These are phyloP conservation scores for Lachancea thermotolerans DNA, from an alignment of 805 yeast genomes.

Conservation along the genomic window DNA sequence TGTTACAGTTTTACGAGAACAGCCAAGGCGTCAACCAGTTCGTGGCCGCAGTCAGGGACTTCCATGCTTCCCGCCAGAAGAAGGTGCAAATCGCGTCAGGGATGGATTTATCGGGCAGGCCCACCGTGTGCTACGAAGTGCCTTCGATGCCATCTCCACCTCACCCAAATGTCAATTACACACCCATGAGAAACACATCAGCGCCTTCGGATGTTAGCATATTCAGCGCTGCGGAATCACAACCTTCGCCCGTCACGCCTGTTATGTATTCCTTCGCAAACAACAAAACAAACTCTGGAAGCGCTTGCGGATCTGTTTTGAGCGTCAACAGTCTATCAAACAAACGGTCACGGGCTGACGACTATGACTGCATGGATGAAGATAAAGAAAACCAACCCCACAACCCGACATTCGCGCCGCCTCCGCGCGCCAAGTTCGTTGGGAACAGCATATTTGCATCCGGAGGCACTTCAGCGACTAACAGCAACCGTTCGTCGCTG, in stretches of 20 bases:
- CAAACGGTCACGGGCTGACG: slow-evolving; percentile 7
- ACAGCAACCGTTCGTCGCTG: slow-evolving; percentile 22
- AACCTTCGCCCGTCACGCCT: slow-evolving; percentile 31
- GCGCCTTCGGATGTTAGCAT: slow-evolving; percentile 29
- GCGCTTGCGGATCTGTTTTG: slow-evolving; percentile 24
- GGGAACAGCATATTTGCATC: slow-evolving; percentile 25
- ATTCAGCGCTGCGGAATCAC: slow-evolving; percentile 19
- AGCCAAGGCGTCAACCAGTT: slow-evolving; percentile 19
- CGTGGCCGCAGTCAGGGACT: slow-evolving; percentile 18
- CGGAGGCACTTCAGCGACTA: slow-evolving; percentile 20
- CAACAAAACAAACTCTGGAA: slow-evolving; percentile 20
- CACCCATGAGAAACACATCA: slow-evolving; percentile 30
- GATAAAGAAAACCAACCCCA: slow-evolving; percentile 21
- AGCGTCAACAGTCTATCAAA: slow-evolving; percentile 26
- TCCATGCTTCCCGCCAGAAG: slow-evolving; percentile 18
- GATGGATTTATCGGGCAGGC: slow-evolving; percentile 21
- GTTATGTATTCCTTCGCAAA: slow-evolving; percentile 25
- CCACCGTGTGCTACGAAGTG: slow-evolving; percentile 16
- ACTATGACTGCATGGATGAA: slow-evolving; percentile 11
- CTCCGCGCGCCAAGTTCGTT: slow-evolving; percentile 27
- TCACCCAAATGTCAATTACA: slow-evolving; percentile 23
- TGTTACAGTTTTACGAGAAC: slow-evolving; percentile 22
- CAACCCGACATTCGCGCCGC: slow-evolving; percentile 18
- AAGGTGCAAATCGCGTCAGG: slow-evolving; percentile 24
- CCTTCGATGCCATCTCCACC: slow-evolving; percentile 27